Conservation (phyloP, 148 eudicot genomes). For the Cornus florida region DNA sequence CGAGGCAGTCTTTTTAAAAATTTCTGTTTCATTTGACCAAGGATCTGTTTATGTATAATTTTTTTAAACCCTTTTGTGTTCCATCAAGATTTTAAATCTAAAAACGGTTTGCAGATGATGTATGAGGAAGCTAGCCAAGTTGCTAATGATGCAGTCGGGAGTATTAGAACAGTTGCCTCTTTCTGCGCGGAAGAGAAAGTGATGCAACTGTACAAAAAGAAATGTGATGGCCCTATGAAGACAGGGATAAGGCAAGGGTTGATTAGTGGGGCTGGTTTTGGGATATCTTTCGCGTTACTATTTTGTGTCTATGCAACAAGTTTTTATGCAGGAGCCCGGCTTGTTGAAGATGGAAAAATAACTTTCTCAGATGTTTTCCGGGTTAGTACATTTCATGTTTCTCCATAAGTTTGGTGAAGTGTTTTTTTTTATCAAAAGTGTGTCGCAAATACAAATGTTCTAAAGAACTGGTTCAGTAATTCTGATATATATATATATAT, state of each 20-base stretch:
- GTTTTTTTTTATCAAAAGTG: no score
- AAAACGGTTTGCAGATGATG: constrained; percentile 35
- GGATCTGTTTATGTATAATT: background rate
- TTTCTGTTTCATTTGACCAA: background rate
- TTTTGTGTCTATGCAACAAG: constrained; percentile 46
- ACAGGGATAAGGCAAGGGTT: constrained; percentile 56
- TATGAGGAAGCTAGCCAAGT: constrained; percentile 83
- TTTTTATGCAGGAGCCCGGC: constrained; percentile 63
- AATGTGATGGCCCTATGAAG: constrained; percentile 52
- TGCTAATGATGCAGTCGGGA: constrained; percentile 78
- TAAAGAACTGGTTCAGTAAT: background rate
- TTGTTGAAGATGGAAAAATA: constrained; percentile 51
- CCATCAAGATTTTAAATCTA: background rate
- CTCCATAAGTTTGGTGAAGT: background rate
- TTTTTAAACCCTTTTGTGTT: background rate
- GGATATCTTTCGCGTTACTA: constrained; percentile 37
- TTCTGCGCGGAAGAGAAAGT: constrained; percentile 71
- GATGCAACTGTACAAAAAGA: constrained; percentile 47
- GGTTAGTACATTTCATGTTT: constrained; percentile 24
- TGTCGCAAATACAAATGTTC: no score
- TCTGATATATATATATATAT: background rate
- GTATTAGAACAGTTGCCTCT: constrained; percentile 79
- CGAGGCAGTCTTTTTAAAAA: background rate
- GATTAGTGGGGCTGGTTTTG: constrained; percentile 57
- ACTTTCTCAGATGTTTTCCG: constrained; percentile 50